Conservation (phyloP, 208 protist species). For the Wallacemonas sp. region DNA sequence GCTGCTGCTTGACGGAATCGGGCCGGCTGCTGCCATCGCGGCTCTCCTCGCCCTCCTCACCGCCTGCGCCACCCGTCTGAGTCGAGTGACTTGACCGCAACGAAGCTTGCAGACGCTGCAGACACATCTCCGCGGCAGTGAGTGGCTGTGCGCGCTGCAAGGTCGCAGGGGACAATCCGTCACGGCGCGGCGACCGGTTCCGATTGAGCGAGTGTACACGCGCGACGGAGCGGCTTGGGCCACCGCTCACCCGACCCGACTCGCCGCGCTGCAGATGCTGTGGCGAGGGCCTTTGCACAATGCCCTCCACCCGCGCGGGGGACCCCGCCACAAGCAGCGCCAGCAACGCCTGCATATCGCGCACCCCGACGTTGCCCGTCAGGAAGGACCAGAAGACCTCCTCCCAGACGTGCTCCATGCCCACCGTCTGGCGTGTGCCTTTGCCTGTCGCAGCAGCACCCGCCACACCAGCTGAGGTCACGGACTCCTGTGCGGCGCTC, state of each 20-base stretch:
- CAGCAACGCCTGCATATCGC: constrained; percentile 34
- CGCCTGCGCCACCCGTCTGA: too few species aligned
- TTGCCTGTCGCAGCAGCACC: neutral
- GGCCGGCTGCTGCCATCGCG: too few species aligned
- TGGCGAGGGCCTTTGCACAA: constrained; percentile 14
- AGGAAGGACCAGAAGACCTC: constrained; percentile 44
- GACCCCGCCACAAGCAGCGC: constrained; percentile 19
- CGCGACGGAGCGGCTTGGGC: too few species aligned
- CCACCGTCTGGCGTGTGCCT: neutral
- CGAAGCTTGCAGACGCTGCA: neutral
- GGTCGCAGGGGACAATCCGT: too few species aligned
- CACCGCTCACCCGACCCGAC: too few species aligned
- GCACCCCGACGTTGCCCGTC: constrained; percentile 31
- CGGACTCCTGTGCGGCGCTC: too few species aligned
- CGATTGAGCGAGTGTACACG: too few species aligned
- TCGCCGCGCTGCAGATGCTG: too few species aligned
- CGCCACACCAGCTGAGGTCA: too few species aligned
- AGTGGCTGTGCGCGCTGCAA: constrained; percentile 14
- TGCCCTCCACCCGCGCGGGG: neutral
- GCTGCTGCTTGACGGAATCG: too few species aligned
- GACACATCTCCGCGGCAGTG: constrained; percentile 14
- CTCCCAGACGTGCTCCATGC: constrained; percentile 28
- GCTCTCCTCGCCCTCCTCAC: neutral
- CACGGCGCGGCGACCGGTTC: too few species aligned
- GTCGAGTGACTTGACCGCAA: too few species aligned